Conservation (phyloP, 2,329 filamentous ascomycete species). For the Trichophyton equinum region DNA sequence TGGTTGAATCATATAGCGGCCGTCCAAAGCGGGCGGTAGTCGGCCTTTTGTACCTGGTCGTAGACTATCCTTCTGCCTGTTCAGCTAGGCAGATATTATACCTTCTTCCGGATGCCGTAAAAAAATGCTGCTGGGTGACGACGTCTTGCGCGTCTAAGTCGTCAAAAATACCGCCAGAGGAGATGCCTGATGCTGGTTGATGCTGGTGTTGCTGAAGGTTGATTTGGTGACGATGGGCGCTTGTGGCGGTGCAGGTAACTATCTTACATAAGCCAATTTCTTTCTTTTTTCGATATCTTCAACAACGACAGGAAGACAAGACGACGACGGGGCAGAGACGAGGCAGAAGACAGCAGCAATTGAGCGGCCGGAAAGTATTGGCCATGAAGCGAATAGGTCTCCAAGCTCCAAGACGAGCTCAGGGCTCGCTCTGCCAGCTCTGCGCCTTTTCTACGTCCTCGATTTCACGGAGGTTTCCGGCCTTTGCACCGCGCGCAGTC, state of each 20-base stretch:
- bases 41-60: not conserved
- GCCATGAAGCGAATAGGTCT: conserved; percentile 27
- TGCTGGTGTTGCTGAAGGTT: not conserved
- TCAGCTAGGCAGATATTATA: not conserved
- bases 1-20: not conserved
- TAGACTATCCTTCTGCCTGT: not conserved
- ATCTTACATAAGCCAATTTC: not conserved
- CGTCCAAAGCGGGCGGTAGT: conserved; percentile 1
- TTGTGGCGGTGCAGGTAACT: not conserved
- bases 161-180: not conserved
- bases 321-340: not conserved
- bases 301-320: not conserved
- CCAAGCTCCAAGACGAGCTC: conserved; percentile 18
- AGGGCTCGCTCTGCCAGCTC: conserved; percentile 27
- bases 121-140: not conserved
- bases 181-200: not conserved
- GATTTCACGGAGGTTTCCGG: not conserved
- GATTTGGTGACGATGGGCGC: not conserved
- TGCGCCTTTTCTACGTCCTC: conserved; percentile 24
- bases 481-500: not conserved
- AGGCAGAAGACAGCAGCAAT: not conserved
- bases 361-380: not conserved
- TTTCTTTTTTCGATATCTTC: not conserved
- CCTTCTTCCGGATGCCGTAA: not conserved
- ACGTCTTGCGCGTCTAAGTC: not conserved